phyloP scores from a whole-genome alignment of 2,329 filamentous ascomycete genomes.

The Penicillium glabrum region DNA sequence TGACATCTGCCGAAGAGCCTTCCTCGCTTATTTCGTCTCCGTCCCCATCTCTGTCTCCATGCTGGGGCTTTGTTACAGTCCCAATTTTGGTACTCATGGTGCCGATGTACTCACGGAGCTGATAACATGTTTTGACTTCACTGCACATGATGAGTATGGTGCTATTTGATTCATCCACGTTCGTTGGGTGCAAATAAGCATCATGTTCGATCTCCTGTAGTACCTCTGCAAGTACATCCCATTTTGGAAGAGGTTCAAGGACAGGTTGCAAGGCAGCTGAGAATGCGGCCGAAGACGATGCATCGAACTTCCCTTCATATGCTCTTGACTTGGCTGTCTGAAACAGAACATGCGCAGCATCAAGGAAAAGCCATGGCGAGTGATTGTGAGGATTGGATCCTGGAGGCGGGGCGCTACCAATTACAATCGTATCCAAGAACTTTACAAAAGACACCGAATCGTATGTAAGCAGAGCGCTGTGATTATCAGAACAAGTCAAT shows the following conservation, averaged over 20 bases:
- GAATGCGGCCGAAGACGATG: slow-evolving; percentile 48
- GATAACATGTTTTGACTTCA: slow-evolving; percentile 79
- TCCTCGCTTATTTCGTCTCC: slow-evolving; percentile 50
- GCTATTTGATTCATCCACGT: slow-evolving; percentile 83
- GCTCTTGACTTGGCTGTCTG: slow-evolving; percentile 84
- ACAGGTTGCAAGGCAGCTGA: slow-evolving; percentile 71
- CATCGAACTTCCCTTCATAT: slow-evolving; percentile 71
- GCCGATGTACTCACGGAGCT: slow-evolving; percentile 87
- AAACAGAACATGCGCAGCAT: slow-evolving; percentile 92
- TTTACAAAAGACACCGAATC: slow-evolving; percentile 90
- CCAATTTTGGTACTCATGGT: slow-evolving; percentile 73
- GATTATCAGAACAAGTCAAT: slow-evolving; percentile 12
- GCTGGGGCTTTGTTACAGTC: slow-evolving; percentile 39
- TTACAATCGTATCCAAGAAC: slow-evolving; percentile 90
- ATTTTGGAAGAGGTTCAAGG: slow-evolving; percentile 93
- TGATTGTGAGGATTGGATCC: slow-evolving; percentile 85
- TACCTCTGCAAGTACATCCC: slow-evolving; percentile 83
- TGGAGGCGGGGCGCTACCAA: slow-evolving; percentile 82
- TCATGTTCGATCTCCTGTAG: slow-evolving; percentile 92
- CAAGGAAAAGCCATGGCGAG: slow-evolving; percentile 93
- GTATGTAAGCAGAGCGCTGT: slow-evolving; percentile 69
- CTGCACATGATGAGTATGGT: slow-evolving; percentile 95
- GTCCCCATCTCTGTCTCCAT: slow-evolving; percentile 27
- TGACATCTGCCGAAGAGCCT: slow-evolving; percentile 73
- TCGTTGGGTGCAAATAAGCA: slow-evolving; percentile 75